These are phyloP conservation scores for Pyrus hybrid DNA, from an alignment of 331 rosid genomes.

Conservation along the genomic window DNA sequence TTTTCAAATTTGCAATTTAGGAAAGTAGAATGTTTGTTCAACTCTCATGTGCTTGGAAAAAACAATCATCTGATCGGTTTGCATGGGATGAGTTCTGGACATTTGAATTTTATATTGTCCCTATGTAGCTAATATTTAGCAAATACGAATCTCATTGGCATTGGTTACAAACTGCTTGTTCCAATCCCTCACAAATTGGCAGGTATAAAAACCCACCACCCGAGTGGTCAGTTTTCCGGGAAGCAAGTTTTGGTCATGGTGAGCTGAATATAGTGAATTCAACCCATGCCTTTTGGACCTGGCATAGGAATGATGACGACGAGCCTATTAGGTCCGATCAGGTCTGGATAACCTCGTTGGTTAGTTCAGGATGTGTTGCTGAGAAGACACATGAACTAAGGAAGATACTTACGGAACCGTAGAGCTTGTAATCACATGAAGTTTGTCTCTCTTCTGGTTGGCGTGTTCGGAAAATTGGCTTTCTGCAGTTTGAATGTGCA, in stretches of 20 bases:
- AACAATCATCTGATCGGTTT: not conserved
- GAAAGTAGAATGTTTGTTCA: not conserved
- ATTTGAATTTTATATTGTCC: not conserved
- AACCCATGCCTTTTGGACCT: constrained; percentile 80
- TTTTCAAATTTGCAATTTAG: not conserved
- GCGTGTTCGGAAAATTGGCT: not conserved
- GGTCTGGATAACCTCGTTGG: constrained; percentile 74
- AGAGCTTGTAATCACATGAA: not conserved
- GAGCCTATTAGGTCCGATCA: constrained; percentile 89
- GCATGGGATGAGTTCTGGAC: not conserved
- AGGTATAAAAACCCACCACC: constrained; percentile 68
- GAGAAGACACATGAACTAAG: constrained; percentile 36
- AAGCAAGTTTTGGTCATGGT: constrained; percentile 91
- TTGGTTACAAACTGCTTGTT: not conserved
- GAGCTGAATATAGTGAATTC: constrained; percentile 71
- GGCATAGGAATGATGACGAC: constrained; percentile 93
- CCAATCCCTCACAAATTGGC: not conserved
- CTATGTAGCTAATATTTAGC: not conserved
- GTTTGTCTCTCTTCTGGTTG: not conserved
- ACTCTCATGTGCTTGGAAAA: not conserved
- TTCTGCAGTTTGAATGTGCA: not conserved
- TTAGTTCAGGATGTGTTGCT: constrained; percentile 47
- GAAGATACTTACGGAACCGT: constrained; percentile 32
- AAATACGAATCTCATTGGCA: not conserved
- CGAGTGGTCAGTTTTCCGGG: constrained; percentile 76